Evolutionary conservation across 2,329 filamentous ascomycete species (phyloP).

Genomic region (Colletotrichum chlorophyti): DNA sequence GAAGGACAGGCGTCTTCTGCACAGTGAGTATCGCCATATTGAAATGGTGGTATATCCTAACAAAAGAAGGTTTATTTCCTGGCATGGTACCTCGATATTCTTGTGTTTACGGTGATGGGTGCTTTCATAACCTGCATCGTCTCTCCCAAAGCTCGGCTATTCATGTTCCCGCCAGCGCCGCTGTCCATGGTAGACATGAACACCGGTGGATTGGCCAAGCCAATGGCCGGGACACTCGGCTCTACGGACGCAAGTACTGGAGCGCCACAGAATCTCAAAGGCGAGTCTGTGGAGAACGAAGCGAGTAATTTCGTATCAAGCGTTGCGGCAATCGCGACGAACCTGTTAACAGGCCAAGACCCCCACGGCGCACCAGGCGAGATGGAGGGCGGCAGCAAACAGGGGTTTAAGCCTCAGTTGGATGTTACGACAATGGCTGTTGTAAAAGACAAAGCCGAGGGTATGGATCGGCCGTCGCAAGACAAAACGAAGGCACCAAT

Average conservation of each 20-base stretch:
- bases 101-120: conserved; percentile 46
- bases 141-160: conserved; percentile 38
- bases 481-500: conserved; percentile 25
- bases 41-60: conserved; percentile 50
- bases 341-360: conserved; percentile 2
- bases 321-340: conserved; percentile 50
- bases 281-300: conserved; percentile 35
- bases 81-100: conserved; percentile 39
- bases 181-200: conserved; percentile 62
- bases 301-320: conserved; percentile 61
- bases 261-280: conserved; percentile 68
- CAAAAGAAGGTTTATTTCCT: background rate
- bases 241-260: conserved; percentile 67
- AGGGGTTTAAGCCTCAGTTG: background rate
- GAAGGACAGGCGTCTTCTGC: conserved; percentile 62
- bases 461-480: conserved; percentile 18
- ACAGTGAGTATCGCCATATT: conserved; percentile 42
- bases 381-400: background rate
- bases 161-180: conserved; percentile 65
- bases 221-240: conserved; percentile 65
- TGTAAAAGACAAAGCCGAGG: conserved; percentile 22
- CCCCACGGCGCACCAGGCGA: background rate
- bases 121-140: conserved; percentile 62
- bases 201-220: conserved; percentile 67
- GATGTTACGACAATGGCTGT: conserved; percentile 15